Evolutionary conservation across 306 rosid genomes (phyloP).

Genomic region (Cicer pinnatifidum): DNA sequence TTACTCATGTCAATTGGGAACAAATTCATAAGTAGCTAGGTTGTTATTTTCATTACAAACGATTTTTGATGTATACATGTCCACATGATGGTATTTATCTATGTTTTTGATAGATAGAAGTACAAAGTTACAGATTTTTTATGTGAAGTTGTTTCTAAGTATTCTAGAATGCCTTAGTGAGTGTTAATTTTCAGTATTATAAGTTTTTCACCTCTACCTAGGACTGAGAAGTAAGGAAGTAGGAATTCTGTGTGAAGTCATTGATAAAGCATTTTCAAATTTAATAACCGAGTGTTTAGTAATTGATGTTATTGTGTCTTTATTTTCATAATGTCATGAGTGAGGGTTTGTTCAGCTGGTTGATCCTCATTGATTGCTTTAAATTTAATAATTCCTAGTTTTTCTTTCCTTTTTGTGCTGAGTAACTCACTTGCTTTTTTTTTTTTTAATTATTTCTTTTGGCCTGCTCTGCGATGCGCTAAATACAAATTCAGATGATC

Average conservation of each 20-base stretch:
- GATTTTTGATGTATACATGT: not conserved
- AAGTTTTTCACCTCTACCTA: not conserved
- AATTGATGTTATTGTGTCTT: slow-evolving; percentile 31
- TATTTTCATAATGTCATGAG: slow-evolving; percentile 27
- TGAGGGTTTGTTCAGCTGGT: slow-evolving; percentile 34
- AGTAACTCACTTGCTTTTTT: slow-evolving; percentile 46
- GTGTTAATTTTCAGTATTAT: slow-evolving; percentile 7
- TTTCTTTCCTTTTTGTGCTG: slow-evolving; percentile 34
- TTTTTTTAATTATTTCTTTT: slow-evolving; percentile 31
- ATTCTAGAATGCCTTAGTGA: slow-evolving; percentile 33
- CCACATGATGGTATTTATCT: slow-evolving; percentile 4
- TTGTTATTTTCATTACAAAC: slow-evolving; percentile 10
- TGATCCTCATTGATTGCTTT: slow-evolving; percentile 18
- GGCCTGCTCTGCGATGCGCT: slow-evolving; percentile 47
- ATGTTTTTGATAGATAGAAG: slow-evolving; percentile 28
- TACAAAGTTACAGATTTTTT: slow-evolving; percentile 2
- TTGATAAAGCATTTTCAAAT: slow-evolving; percentile 27
- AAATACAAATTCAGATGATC: slow-evolving; percentile 81
- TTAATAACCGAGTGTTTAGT: slow-evolving; percentile 7
- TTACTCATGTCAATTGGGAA: not conserved
- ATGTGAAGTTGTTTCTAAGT: slow-evolving; percentile 11
- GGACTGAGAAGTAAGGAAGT: slow-evolving; percentile 26
- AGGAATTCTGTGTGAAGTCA: slow-evolving; percentile 24
- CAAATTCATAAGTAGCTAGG: not conserved
- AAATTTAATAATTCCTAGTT: not conserved